Evolutionary conservation across 2,329 filamentous ascomycete species (phyloP).

Genomic region (Arthroderma sp.): DNA sequence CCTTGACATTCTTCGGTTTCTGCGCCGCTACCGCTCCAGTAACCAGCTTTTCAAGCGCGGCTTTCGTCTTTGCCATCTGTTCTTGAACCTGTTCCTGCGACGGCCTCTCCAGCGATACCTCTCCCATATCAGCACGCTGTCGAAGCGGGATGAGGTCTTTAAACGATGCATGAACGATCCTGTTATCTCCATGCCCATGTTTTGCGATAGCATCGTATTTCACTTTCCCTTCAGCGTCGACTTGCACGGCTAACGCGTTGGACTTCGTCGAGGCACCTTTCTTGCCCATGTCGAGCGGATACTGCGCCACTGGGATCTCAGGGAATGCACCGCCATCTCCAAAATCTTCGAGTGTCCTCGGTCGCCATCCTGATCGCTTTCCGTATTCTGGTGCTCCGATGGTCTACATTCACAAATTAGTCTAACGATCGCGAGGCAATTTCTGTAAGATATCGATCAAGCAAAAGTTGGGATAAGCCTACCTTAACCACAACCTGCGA

Average conservation of each 20-base stretch:
- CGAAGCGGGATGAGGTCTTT: conserved; percentile 91
- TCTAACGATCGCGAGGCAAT: not conserved
- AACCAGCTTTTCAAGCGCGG: conserved; percentile 69
- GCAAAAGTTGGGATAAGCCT: conserved; percentile 12
- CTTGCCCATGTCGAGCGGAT: conserved; percentile 87
- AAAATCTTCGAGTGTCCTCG: conserved; percentile 78
- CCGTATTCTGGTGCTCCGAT: conserved; percentile 79
- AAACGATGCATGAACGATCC: conserved; percentile 88
- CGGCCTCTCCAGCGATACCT: conserved; percentile 75
- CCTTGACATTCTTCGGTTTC: conserved; percentile 88
- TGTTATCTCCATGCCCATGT: conserved; percentile 69
- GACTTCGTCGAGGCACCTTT: conserved; percentile 56
- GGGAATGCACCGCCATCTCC: conserved; percentile 94
- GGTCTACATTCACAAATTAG: conserved; percentile 35
- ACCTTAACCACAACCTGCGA: conserved; percentile 72
- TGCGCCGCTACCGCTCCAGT: conserved; percentile 78
- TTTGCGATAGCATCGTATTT: conserved; percentile 93
- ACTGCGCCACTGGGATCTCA: conserved; percentile 85
- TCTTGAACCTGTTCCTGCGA: conserved; percentile 71
- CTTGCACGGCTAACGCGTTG: conserved; percentile 84
- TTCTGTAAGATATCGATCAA: not conserved
- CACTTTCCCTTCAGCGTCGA: conserved; percentile 81
- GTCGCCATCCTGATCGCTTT: conserved; percentile 78
- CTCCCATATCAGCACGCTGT: conserved; percentile 83
- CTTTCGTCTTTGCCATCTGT: conserved; percentile 77